These are phyloP conservation scores for Dichotomopilus funicola DNA, from an alignment of 2,329 filamentous ascomycete species.

Conservation along the genomic window DNA sequence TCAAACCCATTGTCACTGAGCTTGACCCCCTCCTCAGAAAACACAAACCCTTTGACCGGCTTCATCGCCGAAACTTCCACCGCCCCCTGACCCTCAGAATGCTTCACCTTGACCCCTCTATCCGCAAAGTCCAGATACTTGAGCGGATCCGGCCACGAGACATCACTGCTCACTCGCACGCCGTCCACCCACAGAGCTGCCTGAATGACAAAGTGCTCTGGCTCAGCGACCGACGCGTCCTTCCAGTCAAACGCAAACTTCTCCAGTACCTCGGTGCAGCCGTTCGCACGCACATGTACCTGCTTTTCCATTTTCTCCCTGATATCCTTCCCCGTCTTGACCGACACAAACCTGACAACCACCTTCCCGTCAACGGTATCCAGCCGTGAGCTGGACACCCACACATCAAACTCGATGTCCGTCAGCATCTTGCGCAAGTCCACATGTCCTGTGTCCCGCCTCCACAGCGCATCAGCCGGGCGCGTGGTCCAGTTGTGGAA, in stretches of 20 bases:
- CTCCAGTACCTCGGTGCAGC: conserved; percentile 34
- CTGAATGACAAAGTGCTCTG: conserved; percentile 29
- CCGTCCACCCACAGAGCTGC: conserved; percentile 36
- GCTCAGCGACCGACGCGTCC: conserved; percentile 9
- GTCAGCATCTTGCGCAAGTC: conserved; percentile 34
- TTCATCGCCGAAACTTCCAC: conserved; percentile 33
- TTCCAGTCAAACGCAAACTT: conserved; percentile 28
- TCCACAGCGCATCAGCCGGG: conserved; percentile 28
- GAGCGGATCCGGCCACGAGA: conserved; percentile 56
- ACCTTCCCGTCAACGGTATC: conserved; percentile 24
- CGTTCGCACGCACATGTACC: conserved; percentile 30
- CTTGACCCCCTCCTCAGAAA: conserved; percentile 41
- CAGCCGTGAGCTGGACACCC: conserved; percentile 33
- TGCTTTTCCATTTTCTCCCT: conserved; percentile 20
- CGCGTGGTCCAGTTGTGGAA: conserved; percentile 40
- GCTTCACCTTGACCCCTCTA: conserved; percentile 33
- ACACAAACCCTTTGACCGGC: conserved; percentile 52
- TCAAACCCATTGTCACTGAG: conserved; percentile 55
- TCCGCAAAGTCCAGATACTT: conserved; percentile 51
- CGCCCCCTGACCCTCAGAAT: conserved; percentile 18
- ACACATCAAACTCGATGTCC: conserved; percentile 38
- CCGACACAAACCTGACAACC: conserved; percentile 35
- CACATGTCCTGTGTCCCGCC: conserved; percentile 32
- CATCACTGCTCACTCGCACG: conserved; percentile 39
- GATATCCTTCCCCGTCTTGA: conserved; percentile 34